These are phyloP conservation scores for Pseudogymnoascus sp. DNA, from an alignment of 2,329 filamentous ascomycete species.

Conservation along the genomic window DNA sequence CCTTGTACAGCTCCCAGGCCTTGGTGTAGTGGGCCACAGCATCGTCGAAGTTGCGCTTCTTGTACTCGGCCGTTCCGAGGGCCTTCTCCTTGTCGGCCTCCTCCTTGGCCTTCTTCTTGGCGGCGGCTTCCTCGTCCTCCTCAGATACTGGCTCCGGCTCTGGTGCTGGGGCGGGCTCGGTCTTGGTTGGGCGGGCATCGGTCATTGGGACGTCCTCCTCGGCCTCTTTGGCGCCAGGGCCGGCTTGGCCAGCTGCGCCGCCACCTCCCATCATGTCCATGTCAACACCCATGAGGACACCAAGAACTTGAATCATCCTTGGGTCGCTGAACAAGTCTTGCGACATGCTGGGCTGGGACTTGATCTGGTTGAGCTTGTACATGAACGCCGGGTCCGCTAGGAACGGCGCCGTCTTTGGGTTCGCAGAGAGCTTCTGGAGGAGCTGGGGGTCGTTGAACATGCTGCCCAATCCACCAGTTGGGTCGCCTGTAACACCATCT, in stretches of 20 bases:
- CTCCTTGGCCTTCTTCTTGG: conserved; percentile 84
- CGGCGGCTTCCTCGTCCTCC: conserved; percentile 73
- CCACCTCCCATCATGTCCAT: conserved; percentile 54
- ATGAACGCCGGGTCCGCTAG: conserved; percentile 84
- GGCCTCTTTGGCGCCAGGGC: conserved; percentile 36
- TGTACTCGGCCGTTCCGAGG: conserved; percentile 89
- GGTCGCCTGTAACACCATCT: conserved; percentile 47
- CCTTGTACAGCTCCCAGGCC: conserved; percentile 90
- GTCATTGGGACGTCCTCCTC: conserved; percentile 74
- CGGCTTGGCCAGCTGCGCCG: conserved; percentile 30
- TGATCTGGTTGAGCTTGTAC: conserved; percentile 74
- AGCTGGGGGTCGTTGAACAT: conserved; percentile 94
- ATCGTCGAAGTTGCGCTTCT: conserved; percentile 94
- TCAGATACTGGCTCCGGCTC: conserved; percentile 55
- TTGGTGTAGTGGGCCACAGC: conserved; percentile 92
- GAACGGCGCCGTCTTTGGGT: conserved; percentile 82
- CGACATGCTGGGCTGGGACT: conserved; percentile 70
- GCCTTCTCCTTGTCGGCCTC: conserved; percentile 93
- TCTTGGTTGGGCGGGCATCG: conserved; percentile 55
- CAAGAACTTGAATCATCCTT: conserved; percentile 86
- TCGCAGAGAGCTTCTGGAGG: conserved; percentile 79
- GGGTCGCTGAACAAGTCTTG: conserved; percentile 81
- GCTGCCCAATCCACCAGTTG: conserved; percentile 67
- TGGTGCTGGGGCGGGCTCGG: conserved; percentile 48
- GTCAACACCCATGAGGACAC: conserved; percentile 87